Conservation (phyloP, 2,329 filamentous ascomycete species). For the Ophiostoma sp. region DNA sequence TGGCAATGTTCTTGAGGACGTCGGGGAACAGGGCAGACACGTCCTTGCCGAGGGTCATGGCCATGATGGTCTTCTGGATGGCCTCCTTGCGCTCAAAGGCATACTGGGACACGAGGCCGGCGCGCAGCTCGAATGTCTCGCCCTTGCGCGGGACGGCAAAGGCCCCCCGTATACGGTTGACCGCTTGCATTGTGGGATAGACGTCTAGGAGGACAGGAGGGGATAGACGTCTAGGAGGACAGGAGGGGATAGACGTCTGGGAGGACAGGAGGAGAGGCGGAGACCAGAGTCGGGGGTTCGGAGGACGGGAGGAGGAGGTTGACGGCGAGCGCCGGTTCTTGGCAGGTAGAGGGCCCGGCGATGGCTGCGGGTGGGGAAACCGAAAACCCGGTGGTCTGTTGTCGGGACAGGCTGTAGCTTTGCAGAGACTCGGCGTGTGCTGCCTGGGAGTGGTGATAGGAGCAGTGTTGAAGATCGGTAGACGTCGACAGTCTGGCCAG, state of each 20-base stretch:
- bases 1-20: constrained; percentile 98
- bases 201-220: not conserved
- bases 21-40: constrained; percentile 96
- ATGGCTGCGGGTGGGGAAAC: not conserved
- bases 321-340: constrained; percentile 13
- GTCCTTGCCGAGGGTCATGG: constrained; percentile 98
- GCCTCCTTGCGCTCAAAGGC: constrained; percentile 98
- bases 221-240: not conserved
- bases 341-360: not conserved
- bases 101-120: constrained; percentile 96
- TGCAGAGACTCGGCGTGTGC: not conserved
- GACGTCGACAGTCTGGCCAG: not conserved
- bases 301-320: not conserved
- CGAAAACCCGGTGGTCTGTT: not conserved
- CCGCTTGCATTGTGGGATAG: constrained; percentile 47
- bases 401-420: not conserved
- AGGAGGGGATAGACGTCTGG: constrained; percentile 11
- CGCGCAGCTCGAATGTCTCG: constrained; percentile 95
- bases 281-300: constrained; percentile 3
- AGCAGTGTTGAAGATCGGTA: not conserved
- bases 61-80: constrained; percentile 99
- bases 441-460: not conserved
- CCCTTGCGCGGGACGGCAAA: constrained; percentile 92
- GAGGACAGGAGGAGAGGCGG: constrained; percentile 4
- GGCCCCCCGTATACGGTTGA: constrained; percentile 91